phyloP scores from a whole-genome alignment of 225 moss, liverwort and hornwort genomes.

The Rhytidiadelphus loreus region DNA sequence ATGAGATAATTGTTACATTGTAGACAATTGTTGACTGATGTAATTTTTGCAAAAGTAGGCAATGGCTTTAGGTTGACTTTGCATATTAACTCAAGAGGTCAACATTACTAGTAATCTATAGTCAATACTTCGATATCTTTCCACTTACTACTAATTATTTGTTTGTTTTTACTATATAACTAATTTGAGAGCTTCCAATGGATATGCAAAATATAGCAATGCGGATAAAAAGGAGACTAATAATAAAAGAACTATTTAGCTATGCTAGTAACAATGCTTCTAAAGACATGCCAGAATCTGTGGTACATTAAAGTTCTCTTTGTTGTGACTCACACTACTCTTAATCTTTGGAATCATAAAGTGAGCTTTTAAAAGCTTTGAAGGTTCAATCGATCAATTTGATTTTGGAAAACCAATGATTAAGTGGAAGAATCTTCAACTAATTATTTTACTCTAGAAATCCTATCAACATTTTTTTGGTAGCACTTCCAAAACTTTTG shows the following conservation, averaged over 20 bases:
- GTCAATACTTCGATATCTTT: neutral
- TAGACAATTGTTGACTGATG: too few relatives aligned
- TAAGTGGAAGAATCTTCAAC: neutral
- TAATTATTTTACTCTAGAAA: neutral
- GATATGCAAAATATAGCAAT: neutral
- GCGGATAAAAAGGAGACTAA: neutral
- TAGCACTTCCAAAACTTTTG: neutral
- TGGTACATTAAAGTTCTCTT: neutral
- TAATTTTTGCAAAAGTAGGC: too few relatives aligned
- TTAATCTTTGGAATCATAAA: too few relatives aligned
- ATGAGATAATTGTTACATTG: neutral
- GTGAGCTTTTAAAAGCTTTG: neutral
- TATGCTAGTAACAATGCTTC: fast-evolving
- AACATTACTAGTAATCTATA: fast-evolving
- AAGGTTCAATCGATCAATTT: neutral
- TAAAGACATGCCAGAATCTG: neutral
- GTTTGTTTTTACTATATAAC: neutral
- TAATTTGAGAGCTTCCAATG: neutral
- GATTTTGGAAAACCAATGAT: neutral
- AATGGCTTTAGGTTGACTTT: neutral
- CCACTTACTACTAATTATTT: neutral
- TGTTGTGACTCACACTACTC: neutral
- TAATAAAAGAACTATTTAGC: neutral
- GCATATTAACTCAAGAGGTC: too few relatives aligned
- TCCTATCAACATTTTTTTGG: fast-evolving